phyloP scores from a whole-genome alignment of 129 eudicot species.

The Kitagawia praeruptora region DNA sequence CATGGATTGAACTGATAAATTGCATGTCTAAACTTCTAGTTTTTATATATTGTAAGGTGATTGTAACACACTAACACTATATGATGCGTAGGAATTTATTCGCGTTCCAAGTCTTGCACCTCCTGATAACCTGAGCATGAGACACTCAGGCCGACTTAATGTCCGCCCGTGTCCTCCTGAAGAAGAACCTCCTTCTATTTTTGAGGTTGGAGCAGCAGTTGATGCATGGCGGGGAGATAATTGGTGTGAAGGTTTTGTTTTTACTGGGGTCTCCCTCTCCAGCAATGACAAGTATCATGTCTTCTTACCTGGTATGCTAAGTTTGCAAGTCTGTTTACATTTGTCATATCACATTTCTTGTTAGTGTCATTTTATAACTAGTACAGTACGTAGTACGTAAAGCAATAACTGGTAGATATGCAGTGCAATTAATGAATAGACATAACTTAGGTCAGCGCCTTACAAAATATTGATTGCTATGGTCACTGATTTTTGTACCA shows the following conservation, averaged over 20 bases:
- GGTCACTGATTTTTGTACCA: too few relatives aligned
- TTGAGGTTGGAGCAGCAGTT: conserved; percentile 50
- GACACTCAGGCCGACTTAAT: conserved; percentile 38
- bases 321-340: neutral
- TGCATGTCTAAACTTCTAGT: neutral
- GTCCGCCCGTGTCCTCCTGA: conserved; percentile 41
- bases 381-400: too few relatives aligned
- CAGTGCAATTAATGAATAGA: neutral
- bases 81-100: conserved; percentile 39
- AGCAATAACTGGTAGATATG: neutral
- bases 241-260: conserved; percentile 67
- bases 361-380: neutral
- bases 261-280: conserved; percentile 21
- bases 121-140: conserved; percentile 40
- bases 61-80: neutral
- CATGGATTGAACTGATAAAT: neutral
- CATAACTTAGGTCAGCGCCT: neutral
- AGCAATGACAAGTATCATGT: conserved; percentile 25
- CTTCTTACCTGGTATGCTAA: conserved; percentile 43
- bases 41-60: neutral
- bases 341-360: neutral
- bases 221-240: conserved; percentile 61
- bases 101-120: conserved; percentile 29
- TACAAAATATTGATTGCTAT: too few relatives aligned
- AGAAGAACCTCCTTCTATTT: conserved; percentile 12